Evolutionary conservation across 2,329 filamentous ascomycete genomes (phyloP), one percentile per base, ranked within the genome.

Genomic region (Coniochaeta sp.): DNA sequence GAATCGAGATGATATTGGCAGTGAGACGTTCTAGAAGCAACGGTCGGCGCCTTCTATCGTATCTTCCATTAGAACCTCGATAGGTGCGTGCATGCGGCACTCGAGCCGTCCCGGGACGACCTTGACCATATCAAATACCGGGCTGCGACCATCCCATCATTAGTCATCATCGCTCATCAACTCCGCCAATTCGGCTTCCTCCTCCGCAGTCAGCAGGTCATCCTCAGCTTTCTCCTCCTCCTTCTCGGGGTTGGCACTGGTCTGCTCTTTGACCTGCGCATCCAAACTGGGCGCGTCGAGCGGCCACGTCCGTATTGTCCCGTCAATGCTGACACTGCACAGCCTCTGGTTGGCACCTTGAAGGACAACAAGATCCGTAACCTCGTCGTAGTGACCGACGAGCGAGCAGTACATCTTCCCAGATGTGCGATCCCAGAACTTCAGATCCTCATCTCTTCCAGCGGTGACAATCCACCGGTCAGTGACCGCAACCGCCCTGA

Each of bases 301-400:
- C 12, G 85, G 83, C 94, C 94, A 99, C 51, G 78, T 82, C 60
- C 94, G 82, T 33, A 97, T 77, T 0, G 94, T 97, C 2, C 85
- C 87, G 69, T 99, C 94, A 59, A 97, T 95, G 57, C 89, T 84
- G 51, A 94, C 87, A 65, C 91, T 96, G 56, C 89, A 82, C 10
- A 95, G 72, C 18, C 69, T 68, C 55, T 74, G 73, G 18, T 71
- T 73, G 5, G 63, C 61, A 52, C 70, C 70, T 24, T 69, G 66
- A 26, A 91, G 65, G 48, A 95, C 65, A 1, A 86, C 74, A 40
- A 97, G 69, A 31, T 86, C 89, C 1, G 90, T 96, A 13, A 99
- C 86, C 67, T 97, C 94, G 63, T 99, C 91, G 63, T 83, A 97
- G 70, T 99, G 94, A 0, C 94, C 94, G 32, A 82, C 78, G 55